Evolutionary conservation across 345 rosid species (phyloP), one percentile per base, ranked within the genome.

Genomic region (Leavenworthia alabamica): DNA sequence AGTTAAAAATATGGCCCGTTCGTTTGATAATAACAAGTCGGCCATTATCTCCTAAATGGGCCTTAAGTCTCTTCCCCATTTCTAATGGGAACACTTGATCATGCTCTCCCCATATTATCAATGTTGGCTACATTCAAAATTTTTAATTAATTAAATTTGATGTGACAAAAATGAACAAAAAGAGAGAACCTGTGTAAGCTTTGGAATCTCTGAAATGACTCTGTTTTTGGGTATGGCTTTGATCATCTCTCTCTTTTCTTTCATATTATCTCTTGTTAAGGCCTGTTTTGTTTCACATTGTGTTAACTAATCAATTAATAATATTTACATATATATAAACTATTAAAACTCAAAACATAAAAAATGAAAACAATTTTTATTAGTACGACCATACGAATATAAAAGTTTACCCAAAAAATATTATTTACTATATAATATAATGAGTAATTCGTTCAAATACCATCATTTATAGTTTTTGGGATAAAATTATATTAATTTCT

Each of bases 101-200:
- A 32, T 81, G 56, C 60, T 91, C 86, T 69, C 94, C 98, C 98
- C 98, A 86, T 10, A 86, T 32, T 13, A 88, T 81, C 79, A 83
- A 33, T 14, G 91, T 79, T 12, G 81, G 89, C 95, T 88, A 77
- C 70, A 57, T 41, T 14, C 14, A n/a, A 6, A 27, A 57, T 45
- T 26, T 6, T 7, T 24, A 4, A 0, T 1, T 12, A 16, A 3
- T 20, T 29, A 48, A 19, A n/a, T 13, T 26, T 28, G 1, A 26
- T 3, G 14, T 6, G n/a, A 11, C 33, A 56, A 66, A 51, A 16
- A 20, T 13, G 2, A 48, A 5, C 6, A 8, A n/a, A 3, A 52
- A 10, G 9, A 26, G 4, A 43, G 31, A 27, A 83, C 92, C 83
- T 79, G 89, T 19, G 79, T 59, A 14, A 81, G 79, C 75, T 70